These are phyloP conservation scores for Geotrichum cucujoidarum DNA, from an alignment of 1,139 yeast genomes.

Conservation along the genomic window DNA sequence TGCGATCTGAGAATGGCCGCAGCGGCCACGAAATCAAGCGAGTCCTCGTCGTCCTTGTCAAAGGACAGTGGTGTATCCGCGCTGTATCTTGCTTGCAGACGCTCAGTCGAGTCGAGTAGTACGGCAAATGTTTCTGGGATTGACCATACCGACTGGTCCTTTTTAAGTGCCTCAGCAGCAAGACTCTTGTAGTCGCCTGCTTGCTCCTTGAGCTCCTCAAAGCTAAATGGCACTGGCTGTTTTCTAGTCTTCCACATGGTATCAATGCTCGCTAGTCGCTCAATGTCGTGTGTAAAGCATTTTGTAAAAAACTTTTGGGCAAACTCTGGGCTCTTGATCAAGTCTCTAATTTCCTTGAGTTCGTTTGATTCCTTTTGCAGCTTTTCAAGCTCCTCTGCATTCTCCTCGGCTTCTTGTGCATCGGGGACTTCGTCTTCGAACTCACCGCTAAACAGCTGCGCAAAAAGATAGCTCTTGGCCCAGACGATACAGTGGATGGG, in stretches of 20 bases:
- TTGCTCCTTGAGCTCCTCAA: constrained; percentile 25
- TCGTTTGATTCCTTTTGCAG: constrained; percentile 73
- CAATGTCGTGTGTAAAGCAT: constrained; percentile 67
- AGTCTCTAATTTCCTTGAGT: constrained; percentile 52
- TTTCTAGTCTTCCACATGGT: constrained; percentile 72
- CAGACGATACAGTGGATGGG: constrained; percentile 96
- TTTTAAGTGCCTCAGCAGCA: constrained; percentile 33
- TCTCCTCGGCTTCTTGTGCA: constrained; percentile 37
- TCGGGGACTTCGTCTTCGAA: constrained; percentile 49
- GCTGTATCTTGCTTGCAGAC: constrained; percentile 44
- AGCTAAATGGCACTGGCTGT: constrained; percentile 60
- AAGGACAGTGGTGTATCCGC: constrained; percentile 47
- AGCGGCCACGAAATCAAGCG: constrained; percentile 80
- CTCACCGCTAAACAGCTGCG: constrained; percentile 62
- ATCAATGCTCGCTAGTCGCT: constrained; percentile 64
- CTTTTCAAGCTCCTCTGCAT: constrained; percentile 54
- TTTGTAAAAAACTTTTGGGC: constrained; percentile 38
- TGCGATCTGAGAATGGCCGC: constrained; percentile 78
- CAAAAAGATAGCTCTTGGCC: constrained; percentile 89
- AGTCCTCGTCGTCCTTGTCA: constrained; percentile 93
- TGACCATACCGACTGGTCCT: constrained; percentile 64
- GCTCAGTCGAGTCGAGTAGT: constrained; percentile 47
- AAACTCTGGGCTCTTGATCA: constrained; percentile 39
- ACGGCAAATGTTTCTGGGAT: constrained; percentile 59
- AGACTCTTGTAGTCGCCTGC: constrained; percentile 3